Evolutionary conservation across 139 green algal species (phyloP).

Genomic region (Coccomyxa sp.): DNA sequence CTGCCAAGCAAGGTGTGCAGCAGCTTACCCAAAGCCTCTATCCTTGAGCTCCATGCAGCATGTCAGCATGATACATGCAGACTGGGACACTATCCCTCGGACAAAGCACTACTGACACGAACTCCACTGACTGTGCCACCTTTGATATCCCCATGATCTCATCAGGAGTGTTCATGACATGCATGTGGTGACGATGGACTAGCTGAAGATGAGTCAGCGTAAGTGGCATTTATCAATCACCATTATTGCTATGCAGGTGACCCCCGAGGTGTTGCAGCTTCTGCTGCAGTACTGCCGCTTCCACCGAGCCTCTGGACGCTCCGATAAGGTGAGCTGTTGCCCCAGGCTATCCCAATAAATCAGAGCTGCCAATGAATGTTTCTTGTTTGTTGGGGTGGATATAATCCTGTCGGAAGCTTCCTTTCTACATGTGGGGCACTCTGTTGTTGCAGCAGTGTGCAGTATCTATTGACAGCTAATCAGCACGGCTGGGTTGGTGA

Average conservation of each 20-base stretch:
- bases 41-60: no score
- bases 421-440: neutral
- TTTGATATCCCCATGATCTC: neutral
- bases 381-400: neutral
- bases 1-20: conserved; percentile 56
- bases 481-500: no score
- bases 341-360: neutral
- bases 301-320: conserved; percentile 46
- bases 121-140: no score
- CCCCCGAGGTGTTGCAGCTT: conserved; percentile 33
- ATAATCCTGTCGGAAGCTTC: no score
- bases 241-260: conserved; percentile 21
- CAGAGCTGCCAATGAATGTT: no score
- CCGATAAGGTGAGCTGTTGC: conserved; percentile 44
- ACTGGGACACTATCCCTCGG: no score
- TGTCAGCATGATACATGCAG: no score
- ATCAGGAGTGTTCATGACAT: neutral
- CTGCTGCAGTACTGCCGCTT: conserved; percentile 57
- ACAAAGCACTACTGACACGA: no score
- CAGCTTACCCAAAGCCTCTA: no score
- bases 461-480: neutral
- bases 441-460: neutral
- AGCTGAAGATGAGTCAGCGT: neutral
- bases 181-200: neutral
- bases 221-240: no score